phyloP scores from a whole-genome alignment of 2,329 filamentous ascomycete genomes.

The Knoxdaviesia capensis region DNA sequence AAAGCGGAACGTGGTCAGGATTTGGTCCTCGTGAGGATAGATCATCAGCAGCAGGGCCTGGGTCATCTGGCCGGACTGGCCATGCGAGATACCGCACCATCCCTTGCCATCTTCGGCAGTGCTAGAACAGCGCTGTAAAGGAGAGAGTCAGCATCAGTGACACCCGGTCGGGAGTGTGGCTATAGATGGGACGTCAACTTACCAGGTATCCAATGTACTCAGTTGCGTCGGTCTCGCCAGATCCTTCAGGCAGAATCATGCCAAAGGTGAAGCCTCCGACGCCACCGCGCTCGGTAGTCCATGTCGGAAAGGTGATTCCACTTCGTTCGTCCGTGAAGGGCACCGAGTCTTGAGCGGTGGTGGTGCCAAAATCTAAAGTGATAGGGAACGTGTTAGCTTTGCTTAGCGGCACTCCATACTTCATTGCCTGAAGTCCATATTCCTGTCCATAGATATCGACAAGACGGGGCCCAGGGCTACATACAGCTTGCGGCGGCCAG shows the following conservation, averaged over 20 bases:
- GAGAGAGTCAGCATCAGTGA: slow-evolving; percentile 22
- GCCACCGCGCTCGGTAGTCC: background rate
- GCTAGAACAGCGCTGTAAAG: slow-evolving; percentile 3
- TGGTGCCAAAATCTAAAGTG: too few species aligned
- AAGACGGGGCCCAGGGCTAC: too few species aligned
- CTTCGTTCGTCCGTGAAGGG: slow-evolving; percentile 1
- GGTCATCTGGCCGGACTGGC: slow-evolving; percentile 28
- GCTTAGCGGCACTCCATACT: too few species aligned
- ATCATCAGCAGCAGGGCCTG: slow-evolving; percentile 35
- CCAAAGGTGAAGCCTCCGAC: slow-evolving; percentile 23
- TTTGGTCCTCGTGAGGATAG: slow-evolving; percentile 30
- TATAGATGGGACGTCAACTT: slow-evolving; percentile 5
- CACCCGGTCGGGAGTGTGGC: background rate
- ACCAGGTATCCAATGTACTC: slow-evolving; percentile 42
- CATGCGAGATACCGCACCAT: slow-evolving; percentile 37
- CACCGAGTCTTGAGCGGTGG: too few species aligned
- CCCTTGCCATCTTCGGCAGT: slow-evolving; percentile 18
- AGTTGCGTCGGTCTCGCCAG: slow-evolving; percentile 21
- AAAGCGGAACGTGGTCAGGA: slow-evolving; percentile 37
- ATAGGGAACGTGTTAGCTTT: too few species aligned
- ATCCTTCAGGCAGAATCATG: slow-evolving; percentile 29
- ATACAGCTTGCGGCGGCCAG: too few species aligned
- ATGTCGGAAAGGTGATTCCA: slow-evolving; percentile 3
- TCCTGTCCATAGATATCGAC: background rate
- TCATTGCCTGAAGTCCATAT: background rate